Evolutionary conservation across 805 yeast genomes (phyloP).

Genomic region (Candida suzukii): DNA sequence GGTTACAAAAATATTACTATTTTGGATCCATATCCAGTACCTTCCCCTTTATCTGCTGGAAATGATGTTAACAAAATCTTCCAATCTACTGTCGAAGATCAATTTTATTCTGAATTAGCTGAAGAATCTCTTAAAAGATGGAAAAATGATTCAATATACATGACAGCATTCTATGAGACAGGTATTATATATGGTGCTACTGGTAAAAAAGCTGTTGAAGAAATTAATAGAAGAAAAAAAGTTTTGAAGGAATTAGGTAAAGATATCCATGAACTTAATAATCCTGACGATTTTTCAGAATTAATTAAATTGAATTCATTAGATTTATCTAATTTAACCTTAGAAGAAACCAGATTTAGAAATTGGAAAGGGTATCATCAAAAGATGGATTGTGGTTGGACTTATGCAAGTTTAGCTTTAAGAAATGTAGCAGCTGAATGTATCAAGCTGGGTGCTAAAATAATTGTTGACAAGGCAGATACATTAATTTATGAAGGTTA

Average conservation of each 20-base stretch:
- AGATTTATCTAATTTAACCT: neutral
- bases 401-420: constrained; percentile 27
- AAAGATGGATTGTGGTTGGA: constrained; percentile 29
- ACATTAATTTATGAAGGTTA: constrained; percentile 11
- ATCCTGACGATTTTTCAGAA: constrained; percentile 8
- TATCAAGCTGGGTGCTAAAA: constrained; percentile 26
- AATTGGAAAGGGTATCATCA: constrained; percentile 28
- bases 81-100: constrained; percentile 20
- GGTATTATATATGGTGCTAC: constrained; percentile 25
- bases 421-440: constrained; percentile 22
- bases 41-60: constrained; percentile 33
- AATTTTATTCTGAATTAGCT: constrained; percentile 22
- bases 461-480: constrained; percentile 18
- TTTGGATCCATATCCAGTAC: constrained; percentile 26
- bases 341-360: constrained; percentile 7
- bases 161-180: constrained; percentile 24
- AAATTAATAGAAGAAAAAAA: constrained; percentile 4
- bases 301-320: neutral
- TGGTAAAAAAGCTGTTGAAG: constrained; percentile 8
- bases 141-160: constrained; percentile 25
- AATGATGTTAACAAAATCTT: constrained; percentile 36
- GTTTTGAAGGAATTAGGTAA: constrained; percentile 1
- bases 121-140: constrained; percentile 28
- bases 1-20: constrained; percentile 25
- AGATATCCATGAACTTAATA: constrained; percentile 5